Evolutionary conservation across 129 eudicot species (phyloP).

Genomic region (Saussurea involucrata): DNA sequence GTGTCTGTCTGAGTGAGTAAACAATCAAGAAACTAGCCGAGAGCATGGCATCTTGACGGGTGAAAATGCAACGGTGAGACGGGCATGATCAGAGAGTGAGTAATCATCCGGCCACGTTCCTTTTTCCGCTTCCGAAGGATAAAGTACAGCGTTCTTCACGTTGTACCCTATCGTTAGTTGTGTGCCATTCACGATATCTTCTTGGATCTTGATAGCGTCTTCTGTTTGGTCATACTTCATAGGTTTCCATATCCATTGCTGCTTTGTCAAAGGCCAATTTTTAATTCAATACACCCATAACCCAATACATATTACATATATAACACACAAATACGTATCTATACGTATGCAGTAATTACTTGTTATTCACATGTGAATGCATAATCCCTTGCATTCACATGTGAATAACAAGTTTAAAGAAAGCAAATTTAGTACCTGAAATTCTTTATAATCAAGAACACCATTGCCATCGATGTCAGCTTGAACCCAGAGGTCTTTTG

Average conservation of each 20-base stretch:
- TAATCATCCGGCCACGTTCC: constrained; percentile 91
- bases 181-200: constrained; percentile 20
- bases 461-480: constrained; percentile 78
- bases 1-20: background rate
- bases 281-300: background rate
- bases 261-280: constrained; percentile 15
- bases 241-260: constrained; percentile 77
- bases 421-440: constrained; percentile 44
- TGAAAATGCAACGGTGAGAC: constrained; percentile 78
- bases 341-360: background rate
- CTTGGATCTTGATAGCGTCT: constrained; percentile 24
- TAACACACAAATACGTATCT: background rate
- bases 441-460: constrained; percentile 56
- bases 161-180: constrained; percentile 60
- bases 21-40: background rate
- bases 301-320: background rate
- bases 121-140: constrained; percentile 79
- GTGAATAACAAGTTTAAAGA: background rate
- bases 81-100: constrained; percentile 89
- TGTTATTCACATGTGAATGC: background rate
- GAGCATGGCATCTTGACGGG: constrained; percentile 32
- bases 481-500: constrained; percentile 71
- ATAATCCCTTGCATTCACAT: too few species aligned
- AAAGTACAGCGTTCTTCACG: constrained; percentile 76
- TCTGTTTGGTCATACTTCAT: constrained; percentile 30